phyloP scores from a whole-genome alignment of 108 stramenopile genomes.

The Chaetoceros tenuissimus region DNA sequence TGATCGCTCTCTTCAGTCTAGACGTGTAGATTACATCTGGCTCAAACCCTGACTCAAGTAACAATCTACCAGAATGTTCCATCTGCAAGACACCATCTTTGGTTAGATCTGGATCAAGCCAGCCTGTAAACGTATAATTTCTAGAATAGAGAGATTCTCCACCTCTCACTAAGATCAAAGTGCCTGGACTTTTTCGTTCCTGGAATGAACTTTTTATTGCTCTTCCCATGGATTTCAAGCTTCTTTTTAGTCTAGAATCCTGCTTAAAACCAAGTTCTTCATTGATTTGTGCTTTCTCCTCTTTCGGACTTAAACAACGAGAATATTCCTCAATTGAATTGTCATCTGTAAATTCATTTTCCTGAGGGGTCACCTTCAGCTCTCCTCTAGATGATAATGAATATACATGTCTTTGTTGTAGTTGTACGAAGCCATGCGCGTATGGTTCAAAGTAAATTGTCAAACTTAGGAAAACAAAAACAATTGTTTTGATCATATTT shows the following conservation, averaged over 20 bases:
- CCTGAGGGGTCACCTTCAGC: no score
- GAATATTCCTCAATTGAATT: constrained; percentile 5
- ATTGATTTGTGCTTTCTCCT: constrained; percentile 1
- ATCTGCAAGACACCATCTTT: constrained; percentile 41
- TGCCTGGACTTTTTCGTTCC: constrained; percentile 47
- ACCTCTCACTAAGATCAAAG: constrained; percentile 77
- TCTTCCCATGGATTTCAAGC: neutral
- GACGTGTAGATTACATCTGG: constrained; percentile 89
- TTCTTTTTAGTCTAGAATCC: neutral
- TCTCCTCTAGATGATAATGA: no score
- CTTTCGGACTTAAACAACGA: neutral
- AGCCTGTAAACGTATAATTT: constrained; percentile 53
- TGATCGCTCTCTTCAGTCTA: constrained; percentile 86
- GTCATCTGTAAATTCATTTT: no score
- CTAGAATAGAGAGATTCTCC: constrained; percentile 56
- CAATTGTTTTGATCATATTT: no score
- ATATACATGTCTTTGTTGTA: no score
- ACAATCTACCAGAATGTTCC: constrained; percentile 36
- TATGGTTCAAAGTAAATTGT: no score
- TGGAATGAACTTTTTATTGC: neutral
- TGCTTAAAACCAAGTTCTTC: neutral
- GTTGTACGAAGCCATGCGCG: no score
- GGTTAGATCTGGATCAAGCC: constrained; percentile 74
- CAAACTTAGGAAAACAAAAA: no score
- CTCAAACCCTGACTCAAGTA: constrained; percentile 78